Evolutionary conservation across 2,329 filamentous ascomycete species (phyloP).

Genomic region (Colletotrichum cordylinicola): DNA sequence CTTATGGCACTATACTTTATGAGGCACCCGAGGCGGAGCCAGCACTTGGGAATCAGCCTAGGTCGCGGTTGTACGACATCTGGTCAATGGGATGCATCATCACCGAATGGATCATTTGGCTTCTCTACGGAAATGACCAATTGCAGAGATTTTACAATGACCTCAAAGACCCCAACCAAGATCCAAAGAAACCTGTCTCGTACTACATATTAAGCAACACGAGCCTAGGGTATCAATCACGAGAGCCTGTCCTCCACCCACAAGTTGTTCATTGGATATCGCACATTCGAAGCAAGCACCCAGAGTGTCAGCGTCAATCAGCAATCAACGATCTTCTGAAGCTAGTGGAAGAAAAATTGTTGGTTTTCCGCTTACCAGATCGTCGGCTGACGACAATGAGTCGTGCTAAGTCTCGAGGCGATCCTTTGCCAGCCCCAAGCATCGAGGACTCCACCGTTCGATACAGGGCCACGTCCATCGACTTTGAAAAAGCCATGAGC

Average conservation of each 20-base stretch:
- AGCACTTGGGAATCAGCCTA: background rate
- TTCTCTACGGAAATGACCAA: constrained; percentile 25
- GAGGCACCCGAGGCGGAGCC: background rate
- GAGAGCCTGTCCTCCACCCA: background rate
- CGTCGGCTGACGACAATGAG: background rate
- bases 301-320: background rate
- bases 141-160: background rate
- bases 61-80: constrained; percentile 31
- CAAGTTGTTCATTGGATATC: background rate
- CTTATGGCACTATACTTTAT: background rate
- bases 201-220: background rate
- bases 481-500: background rate
- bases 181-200: background rate
- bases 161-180: background rate
- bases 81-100: constrained; percentile 37
- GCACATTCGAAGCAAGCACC: background rate
- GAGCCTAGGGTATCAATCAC: background rate
- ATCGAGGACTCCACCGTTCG: background rate
- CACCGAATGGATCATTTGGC: constrained; percentile 34
- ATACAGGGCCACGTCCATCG: background rate
- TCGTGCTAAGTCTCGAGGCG: background rate
- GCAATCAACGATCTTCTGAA: background rate
- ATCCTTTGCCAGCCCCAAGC: background rate
- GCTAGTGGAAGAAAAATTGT: background rate
- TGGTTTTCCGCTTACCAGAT: background rate